These are phyloP conservation scores for Colletotrichum limetticola DNA, from an alignment of 2,329 filamentous ascomycete genomes.

Conservation along the genomic window DNA sequence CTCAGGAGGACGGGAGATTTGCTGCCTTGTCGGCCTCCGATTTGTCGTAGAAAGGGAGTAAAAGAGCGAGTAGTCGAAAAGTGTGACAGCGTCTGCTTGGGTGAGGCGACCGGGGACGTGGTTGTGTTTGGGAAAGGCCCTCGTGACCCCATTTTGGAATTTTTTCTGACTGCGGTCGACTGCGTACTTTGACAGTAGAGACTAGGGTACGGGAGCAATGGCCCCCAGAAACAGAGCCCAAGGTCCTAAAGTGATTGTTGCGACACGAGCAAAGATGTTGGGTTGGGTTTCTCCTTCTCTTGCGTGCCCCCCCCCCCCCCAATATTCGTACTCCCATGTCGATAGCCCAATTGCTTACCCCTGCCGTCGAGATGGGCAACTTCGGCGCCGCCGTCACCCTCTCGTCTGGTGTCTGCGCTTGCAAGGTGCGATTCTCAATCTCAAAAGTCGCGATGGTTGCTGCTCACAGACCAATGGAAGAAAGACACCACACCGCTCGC, in stretches of 20 bases:
- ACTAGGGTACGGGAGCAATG: slow-evolving; percentile 10
- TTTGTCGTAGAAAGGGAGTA: slow-evolving; percentile 1
- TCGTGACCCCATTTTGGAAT: slow-evolving; percentile 28
- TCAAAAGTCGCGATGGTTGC: background rate
- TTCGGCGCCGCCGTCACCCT: slow-evolving; percentile 15
- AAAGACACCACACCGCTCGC: slow-evolving; percentile 7
- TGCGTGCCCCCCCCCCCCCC: background rate
- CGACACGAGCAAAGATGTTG: background rate
- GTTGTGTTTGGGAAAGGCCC: slow-evolving; percentile 30
- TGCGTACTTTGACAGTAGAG: no score
- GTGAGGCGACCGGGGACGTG: background rate
- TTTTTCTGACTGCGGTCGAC: background rate
- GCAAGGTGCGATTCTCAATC: background rate
- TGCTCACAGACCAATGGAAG: background rate
- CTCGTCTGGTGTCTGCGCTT: background rate
- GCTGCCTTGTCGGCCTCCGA: slow-evolving; percentile 13
- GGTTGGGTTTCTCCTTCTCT: background rate
- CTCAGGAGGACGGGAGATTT: background rate
- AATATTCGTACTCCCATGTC: background rate
- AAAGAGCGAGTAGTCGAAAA: background rate
- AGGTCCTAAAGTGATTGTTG: background rate
- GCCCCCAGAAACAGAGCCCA: background rate
- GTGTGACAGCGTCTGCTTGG: no score
- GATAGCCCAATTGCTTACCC: background rate
- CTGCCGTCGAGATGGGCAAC: slow-evolving; percentile 7